A percentile compares a stretch with the other conserved stretches of the same genome.
phyloP scores from a whole-genome alignment of 441 rosid genomes.

The Corymbia calophylla region DNA sequence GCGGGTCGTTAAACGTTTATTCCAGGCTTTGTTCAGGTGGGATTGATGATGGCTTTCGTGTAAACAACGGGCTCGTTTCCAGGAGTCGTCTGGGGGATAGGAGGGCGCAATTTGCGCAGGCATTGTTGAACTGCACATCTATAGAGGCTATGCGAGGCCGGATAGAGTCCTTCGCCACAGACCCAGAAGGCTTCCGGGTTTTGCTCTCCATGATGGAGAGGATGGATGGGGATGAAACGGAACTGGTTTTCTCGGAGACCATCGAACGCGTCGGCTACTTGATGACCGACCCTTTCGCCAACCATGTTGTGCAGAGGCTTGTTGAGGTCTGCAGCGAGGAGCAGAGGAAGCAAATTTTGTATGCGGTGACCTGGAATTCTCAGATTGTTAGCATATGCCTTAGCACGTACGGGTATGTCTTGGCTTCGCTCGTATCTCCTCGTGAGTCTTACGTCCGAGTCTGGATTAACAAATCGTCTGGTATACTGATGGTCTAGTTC shows the following conservation, averaged over 20 bases:
- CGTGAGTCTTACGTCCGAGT: too few species aligned
- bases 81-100: background rate
- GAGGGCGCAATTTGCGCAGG: background rate
- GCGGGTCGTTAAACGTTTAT: background rate
- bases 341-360: constrained; percentile 19
- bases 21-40: background rate
- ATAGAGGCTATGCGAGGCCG: background rate
- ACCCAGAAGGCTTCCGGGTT: background rate
- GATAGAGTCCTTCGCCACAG: background rate
- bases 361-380: background rate
- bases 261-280: background rate
- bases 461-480: background rate
- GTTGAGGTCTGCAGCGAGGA: constrained; percentile 15
- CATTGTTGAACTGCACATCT: background rate
- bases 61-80: background rate
- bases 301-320: constrained; percentile 26
- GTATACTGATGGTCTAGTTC: background rate
- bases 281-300: constrained; percentile 20
- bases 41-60: background rate
- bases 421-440: background rate
- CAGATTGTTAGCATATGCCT: constrained; percentile 12
- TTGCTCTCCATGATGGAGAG: background rate
- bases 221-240: background rate
- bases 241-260: background rate
- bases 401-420: constrained; percentile 24